Percentiles rank a stretch among this genome's conserved stretches.
These are phyloP conservation scores for Diplodia intermedia DNA, from an alignment of 2,329 filamentous ascomycete genomes.

Conservation along the genomic window DNA sequence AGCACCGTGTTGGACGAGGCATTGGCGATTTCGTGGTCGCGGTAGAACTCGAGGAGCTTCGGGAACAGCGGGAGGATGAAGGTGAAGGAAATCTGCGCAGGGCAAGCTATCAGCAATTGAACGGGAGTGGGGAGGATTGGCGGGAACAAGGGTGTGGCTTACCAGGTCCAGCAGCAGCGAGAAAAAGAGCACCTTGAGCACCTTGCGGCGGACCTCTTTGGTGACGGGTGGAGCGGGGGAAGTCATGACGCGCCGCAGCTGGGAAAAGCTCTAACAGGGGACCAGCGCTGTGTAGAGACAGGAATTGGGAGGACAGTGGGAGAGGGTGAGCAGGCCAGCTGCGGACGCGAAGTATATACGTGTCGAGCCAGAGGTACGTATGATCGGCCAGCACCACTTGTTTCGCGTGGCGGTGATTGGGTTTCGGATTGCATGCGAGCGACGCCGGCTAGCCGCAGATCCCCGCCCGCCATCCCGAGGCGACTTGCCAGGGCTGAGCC, in stretches of 20 bases:
- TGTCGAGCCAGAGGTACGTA: constrained; percentile 10
- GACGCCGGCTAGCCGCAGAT: constrained; percentile 21
- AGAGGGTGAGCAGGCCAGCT: background rate
- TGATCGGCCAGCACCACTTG: constrained; percentile 17
- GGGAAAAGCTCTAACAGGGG: background rate
- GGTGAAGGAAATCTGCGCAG: constrained; percentile 88
- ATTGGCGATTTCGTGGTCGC: constrained; percentile 73
- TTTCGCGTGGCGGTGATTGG: constrained; percentile 24
- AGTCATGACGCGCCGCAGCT: constrained; percentile 13
- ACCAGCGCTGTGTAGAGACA: background rate
- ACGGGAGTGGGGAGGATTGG: background rate
- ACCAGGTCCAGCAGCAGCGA: constrained; percentile 91
- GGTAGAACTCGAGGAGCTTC: constrained; percentile 94
- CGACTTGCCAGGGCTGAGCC: constrained; percentile 21
- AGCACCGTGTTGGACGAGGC: constrained; percentile 68
- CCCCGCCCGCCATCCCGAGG: constrained; percentile 28
- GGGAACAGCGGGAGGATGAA: constrained; percentile 98
- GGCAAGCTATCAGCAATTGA: background rate
- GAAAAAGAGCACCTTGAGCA: constrained; percentile 85
- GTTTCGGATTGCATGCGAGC: constrained; percentile 15
- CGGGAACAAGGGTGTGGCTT: constrained; percentile 36
- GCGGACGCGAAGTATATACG: constrained; percentile 18
- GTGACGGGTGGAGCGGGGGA: constrained; percentile 44
- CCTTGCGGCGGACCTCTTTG: constrained; percentile 70
- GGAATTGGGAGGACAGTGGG: background rate